A percentile compares a stretch with the other conserved stretches of the same genome.
Evolutionary conservation across 225 moss, liverwort and hornwort genomes (phyloP).

Genomic region (Thuidium tamariscinum): DNA sequence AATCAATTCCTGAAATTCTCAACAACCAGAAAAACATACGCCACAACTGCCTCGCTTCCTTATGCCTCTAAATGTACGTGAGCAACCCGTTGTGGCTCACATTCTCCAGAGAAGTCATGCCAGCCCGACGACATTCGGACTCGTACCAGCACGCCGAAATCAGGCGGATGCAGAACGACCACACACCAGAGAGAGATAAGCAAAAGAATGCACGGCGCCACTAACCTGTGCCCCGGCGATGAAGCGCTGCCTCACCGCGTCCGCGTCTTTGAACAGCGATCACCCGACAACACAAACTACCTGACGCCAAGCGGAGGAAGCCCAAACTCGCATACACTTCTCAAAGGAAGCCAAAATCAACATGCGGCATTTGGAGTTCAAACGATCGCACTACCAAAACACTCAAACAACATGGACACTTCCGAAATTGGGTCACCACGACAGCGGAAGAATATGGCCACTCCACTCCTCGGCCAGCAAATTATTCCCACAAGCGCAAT

Average conservation of each 20-base stretch:
- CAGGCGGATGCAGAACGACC: background rate
- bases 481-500: no score
- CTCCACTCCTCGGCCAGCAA: background rate
- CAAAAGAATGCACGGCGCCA: background rate
- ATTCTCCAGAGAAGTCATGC: background rate
- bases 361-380: background rate
- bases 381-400: background rate
- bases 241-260: slow-evolving; percentile 4
- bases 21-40: no score
- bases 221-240: slow-evolving; percentile 30
- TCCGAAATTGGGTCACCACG: background rate
- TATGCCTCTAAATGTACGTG: rapidly evolving
- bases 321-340: no score
- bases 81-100: background rate
- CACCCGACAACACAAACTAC: background rate
- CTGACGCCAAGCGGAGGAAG: background rate
- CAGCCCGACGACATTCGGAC: no score
- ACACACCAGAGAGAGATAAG: background rate
- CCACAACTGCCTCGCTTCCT: background rate
- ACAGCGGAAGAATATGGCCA: background rate
- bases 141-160: background rate
- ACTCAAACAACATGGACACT: slow-evolving; percentile 20
- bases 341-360: background rate
- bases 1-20: background rate
- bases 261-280: background rate